These are phyloP conservation scores for Fagus crenata DNA, from an alignment of 306 rosid genomes.

Conservation along the genomic window DNA sequence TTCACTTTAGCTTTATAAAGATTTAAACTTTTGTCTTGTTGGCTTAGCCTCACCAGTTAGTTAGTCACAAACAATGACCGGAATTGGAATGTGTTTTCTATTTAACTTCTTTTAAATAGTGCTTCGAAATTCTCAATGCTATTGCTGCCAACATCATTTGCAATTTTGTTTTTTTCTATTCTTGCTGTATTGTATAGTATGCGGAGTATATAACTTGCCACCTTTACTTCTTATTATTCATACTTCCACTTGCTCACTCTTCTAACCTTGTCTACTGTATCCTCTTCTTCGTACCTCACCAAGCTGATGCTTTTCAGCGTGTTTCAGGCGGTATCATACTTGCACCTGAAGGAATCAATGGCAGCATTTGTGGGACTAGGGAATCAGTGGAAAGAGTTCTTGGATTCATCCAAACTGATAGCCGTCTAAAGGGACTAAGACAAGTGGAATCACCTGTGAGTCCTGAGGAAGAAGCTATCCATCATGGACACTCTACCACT, in stretches of 20 bases:
- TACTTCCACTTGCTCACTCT: neutral
- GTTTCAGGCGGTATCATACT: slow-evolving; percentile 98
- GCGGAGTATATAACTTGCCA: neutral
- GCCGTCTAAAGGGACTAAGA: slow-evolving; percentile 62
- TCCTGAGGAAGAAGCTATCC: slow-evolving; percentile 95
- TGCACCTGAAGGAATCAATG: slow-evolving; percentile 90
- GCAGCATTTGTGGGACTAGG: slow-evolving; percentile 82
- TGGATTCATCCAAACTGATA: slow-evolving; percentile 64
- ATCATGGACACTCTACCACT: slow-evolving; percentile 68
- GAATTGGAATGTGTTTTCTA: neutral
- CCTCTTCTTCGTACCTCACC: slow-evolving; percentile 42
- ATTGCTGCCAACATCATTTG: too few relatives aligned
- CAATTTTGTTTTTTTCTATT: neutral
- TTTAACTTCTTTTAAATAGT: neutral
- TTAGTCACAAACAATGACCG: neutral
- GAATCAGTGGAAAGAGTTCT: slow-evolving; percentile 76
- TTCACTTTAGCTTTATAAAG: neutral
- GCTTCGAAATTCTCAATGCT: neutral
- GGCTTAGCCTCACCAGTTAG: neutral
- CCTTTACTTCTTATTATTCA: neutral
- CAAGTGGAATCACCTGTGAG: slow-evolving; percentile 78
- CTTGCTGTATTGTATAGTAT: neutral
- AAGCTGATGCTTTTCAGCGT: slow-evolving; percentile 74
- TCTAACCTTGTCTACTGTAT: slow-evolving; percentile 11
- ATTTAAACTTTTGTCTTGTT: neutral